Evolutionary conservation across 306 rosid genomes (phyloP).

Genomic region (Glycine tomentella): DNA sequence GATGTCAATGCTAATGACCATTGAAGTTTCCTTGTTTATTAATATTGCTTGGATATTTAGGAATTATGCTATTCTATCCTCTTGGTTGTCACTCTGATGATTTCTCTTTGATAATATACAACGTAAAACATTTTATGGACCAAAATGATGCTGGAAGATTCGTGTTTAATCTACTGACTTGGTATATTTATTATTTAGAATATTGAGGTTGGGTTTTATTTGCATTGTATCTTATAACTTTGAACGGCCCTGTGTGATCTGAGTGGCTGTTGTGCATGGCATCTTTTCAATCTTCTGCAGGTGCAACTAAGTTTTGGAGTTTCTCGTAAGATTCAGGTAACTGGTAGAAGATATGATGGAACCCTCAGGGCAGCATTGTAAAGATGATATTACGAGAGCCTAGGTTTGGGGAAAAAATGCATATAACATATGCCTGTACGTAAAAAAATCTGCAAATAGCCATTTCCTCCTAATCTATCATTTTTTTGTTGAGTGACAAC

Average conservation of each 20-base stretch:
- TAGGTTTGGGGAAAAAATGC: not conserved
- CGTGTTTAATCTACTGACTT: conserved; percentile 11
- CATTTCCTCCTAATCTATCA: not conserved
- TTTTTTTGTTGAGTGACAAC: not conserved
- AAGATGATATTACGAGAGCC: conserved; percentile 5
- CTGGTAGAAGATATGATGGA: not conserved
- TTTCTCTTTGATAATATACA: not conserved
- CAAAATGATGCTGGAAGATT: conserved; percentile 25
- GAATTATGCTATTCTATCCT: conserved; percentile 11
- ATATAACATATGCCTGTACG: too few species aligned
- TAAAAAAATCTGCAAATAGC: conserved; percentile 20
- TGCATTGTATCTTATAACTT: not conserved
- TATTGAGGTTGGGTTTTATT: conserved; percentile 24
- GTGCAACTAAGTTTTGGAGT: conserved; percentile 6
- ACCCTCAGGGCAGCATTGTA: not conserved
- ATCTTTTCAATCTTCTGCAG: conserved; percentile 19
- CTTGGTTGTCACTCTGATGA: not conserved
- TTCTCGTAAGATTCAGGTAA: conserved; percentile 29
- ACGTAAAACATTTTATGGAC: not conserved
- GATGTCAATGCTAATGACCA: conserved; percentile 13
- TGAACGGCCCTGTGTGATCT: not conserved
- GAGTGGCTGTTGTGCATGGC: conserved; percentile 29
- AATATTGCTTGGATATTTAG: conserved; percentile 5
- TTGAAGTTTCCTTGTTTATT: conserved; percentile 19
- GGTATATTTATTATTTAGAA: conserved; percentile 14